phyloP scores from a whole-genome alignment of 1,284 basidiomycete genomes.

The Chalciporus sp. region DNA sequence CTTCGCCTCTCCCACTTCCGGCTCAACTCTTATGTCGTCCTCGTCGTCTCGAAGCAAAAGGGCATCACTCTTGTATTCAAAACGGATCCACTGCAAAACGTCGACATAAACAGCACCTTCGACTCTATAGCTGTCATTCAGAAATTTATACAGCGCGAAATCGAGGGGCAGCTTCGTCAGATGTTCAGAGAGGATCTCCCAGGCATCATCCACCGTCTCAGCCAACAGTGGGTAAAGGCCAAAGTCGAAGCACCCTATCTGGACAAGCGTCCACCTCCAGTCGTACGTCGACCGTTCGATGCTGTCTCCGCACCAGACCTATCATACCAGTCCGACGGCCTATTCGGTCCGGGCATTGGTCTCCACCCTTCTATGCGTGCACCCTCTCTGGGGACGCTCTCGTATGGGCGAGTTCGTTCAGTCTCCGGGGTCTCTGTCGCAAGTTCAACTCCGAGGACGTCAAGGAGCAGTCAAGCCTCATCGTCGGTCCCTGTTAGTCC shows the following conservation, averaged over 20 bases:
- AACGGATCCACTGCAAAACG: slow-evolving; percentile 97
- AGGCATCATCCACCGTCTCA: slow-evolving; percentile 94
- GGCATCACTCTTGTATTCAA: slow-evolving; percentile 99
- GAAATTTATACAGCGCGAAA: slow-evolving; percentile 95
- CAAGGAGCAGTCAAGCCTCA: slow-evolving; percentile 18
- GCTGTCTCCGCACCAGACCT: slow-evolving; percentile 29
- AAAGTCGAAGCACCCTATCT: slow-evolving; percentile 83
- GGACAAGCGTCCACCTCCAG: slow-evolving; percentile 46
- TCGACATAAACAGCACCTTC: slow-evolving; percentile 97
- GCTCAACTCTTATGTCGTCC: slow-evolving; percentile 94
- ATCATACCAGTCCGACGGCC: slow-evolving; percentile 13
- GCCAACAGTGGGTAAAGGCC: slow-evolving; percentile 92
- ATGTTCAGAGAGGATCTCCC: slow-evolving; percentile 99
- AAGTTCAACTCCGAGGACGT: slow-evolving; percentile 33
- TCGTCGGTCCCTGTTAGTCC: slow-evolving; percentile 26
- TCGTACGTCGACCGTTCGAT: slow-evolving; percentile 37
- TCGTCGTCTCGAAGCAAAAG: slow-evolving; percentile 96
- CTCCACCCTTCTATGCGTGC: slow-evolving; percentile 16
- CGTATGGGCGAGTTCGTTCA: slow-evolving; percentile 27
- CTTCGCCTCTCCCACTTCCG: slow-evolving; percentile 94
- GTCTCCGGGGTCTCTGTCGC: slow-evolving; percentile 40
- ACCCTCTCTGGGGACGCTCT: slow-evolving; percentile 21
- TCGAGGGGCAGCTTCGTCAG: slow-evolving; percentile 94
- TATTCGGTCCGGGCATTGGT: slow-evolving; percentile 11
- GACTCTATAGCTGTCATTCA: slow-evolving; percentile 98